These are phyloP conservation scores for Cercophora samala DNA, from an alignment of 495 filamentous ascomycete genomes.

Conservation along the genomic window DNA sequence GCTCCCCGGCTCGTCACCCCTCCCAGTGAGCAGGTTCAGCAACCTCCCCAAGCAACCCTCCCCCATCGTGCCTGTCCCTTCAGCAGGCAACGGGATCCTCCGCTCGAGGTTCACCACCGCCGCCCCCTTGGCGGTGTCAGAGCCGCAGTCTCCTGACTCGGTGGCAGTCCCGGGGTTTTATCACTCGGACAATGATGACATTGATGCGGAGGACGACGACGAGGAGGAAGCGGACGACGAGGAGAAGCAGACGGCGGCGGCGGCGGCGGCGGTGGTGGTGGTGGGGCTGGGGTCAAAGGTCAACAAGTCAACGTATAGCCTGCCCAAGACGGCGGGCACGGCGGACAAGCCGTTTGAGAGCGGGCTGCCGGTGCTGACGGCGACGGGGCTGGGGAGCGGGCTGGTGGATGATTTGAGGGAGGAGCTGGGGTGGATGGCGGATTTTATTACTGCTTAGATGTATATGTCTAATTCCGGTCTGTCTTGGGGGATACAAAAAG, in stretches of 20 bases:
- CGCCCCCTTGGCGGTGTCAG: constrained; percentile 19
- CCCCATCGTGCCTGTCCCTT: constrained; percentile 6
- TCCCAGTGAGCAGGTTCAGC: constrained; percentile 4
- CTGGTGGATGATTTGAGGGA: constrained; percentile 34
- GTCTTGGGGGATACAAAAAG: not conserved
- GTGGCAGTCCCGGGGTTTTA: constrained; percentile 41
- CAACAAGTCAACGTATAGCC: constrained; percentile 43
- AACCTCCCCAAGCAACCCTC: not conserved
- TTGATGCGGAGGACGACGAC: constrained; percentile 27
- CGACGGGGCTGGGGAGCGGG: constrained; percentile 33
- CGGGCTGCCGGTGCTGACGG: constrained; percentile 25
- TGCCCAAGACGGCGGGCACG: constrained; percentile 32
- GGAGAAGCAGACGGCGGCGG: constrained; percentile 14
- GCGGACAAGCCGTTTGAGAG: constrained; percentile 18
- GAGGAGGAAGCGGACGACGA: constrained; percentile 10
- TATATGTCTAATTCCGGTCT: not conserved
- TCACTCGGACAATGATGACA: constrained; percentile 42
- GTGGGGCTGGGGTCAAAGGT: constrained; percentile 14
- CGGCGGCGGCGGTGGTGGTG: constrained; percentile 19
- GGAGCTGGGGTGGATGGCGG: constrained; percentile 49
- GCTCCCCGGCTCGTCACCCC: not conserved
- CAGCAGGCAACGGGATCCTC: not conserved
- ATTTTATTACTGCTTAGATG: constrained; percentile 27
- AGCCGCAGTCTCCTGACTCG: constrained; percentile 21
- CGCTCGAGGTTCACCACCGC: constrained; percentile 12